phyloP scores from a whole-genome alignment of 139 green algal species.

The Coccomyxa sp. region DNA sequence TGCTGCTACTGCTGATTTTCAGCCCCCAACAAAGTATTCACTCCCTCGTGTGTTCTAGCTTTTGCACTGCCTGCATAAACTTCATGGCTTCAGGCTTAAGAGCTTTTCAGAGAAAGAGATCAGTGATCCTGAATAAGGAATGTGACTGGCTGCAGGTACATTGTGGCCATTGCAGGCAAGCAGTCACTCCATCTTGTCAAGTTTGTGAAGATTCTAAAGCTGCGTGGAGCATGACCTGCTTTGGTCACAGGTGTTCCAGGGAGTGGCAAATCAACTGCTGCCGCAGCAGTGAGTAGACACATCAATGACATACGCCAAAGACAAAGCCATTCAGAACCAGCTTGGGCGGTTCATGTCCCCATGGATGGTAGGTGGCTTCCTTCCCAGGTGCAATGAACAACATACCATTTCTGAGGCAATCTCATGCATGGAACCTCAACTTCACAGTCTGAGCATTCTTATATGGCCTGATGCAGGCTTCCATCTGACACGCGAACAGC shows the following conservation, averaged over 20 bases:
- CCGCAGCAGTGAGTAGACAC: constrained; percentile 28
- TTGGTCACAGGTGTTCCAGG: constrained; percentile 72
- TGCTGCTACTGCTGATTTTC: too few relatives aligned
- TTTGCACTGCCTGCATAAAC: too few relatives aligned
- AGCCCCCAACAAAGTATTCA: too few relatives aligned
- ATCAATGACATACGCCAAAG: constrained; percentile 45
- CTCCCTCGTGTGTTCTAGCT: too few relatives aligned
- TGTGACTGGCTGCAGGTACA: too few relatives aligned
- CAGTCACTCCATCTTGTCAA: too few relatives aligned
- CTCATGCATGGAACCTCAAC: neutral
- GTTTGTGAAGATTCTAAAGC: too few relatives aligned
- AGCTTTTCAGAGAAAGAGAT: too few relatives aligned
- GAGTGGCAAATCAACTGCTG: constrained; percentile 72
- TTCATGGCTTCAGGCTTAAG: too few relatives aligned
- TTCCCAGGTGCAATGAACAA: neutral
- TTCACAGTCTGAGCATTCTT: neutral
- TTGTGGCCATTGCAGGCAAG: too few relatives aligned
- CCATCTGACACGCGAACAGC: constrained; percentile 70
- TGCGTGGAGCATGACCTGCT: constrained; percentile 18
- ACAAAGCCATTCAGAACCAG: neutral
- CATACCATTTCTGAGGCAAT: neutral
- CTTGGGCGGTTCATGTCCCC: constrained; percentile 38
- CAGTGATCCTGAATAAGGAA: too few relatives aligned
- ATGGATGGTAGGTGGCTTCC: constrained; percentile 60
- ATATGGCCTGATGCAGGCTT: constrained; percentile 45